Evolutionary conservation across 306 rosid genomes (phyloP).

Genomic region (Quercus bicolor): DNA sequence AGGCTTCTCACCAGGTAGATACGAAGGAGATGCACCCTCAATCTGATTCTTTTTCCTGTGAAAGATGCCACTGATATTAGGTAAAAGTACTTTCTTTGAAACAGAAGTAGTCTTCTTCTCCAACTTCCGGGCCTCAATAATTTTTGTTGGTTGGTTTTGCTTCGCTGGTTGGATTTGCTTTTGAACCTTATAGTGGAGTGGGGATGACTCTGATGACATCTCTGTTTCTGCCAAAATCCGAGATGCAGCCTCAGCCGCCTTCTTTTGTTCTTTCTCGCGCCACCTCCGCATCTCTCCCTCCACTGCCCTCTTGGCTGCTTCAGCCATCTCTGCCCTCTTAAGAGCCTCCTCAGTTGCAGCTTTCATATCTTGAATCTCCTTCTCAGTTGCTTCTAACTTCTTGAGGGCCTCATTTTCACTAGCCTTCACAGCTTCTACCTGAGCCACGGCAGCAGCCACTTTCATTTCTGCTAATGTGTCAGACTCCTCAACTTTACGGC

Average conservation of each 20-base stretch:
- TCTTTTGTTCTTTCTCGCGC: constrained; percentile 92
- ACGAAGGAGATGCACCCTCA: constrained; percentile 87
- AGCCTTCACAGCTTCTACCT: constrained; percentile 98
- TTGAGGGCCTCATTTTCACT: constrained; percentile 79
- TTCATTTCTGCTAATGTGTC: constrained; percentile 84
- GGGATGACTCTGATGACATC: constrained; percentile 55
- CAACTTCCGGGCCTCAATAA: constrained; percentile 43
- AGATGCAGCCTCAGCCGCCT: constrained; percentile 84
- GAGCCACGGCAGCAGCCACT: constrained; percentile 95
- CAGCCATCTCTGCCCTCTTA: constrained; percentile 90
- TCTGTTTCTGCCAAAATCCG: constrained; percentile 75
- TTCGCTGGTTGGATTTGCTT: constrained; percentile 43
- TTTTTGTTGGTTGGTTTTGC: constrained; percentile 44
- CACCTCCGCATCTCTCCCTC: constrained; percentile 87
- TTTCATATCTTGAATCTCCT: constrained; percentile 80
- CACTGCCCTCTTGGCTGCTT: constrained; percentile 90
- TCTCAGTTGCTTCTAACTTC: constrained; percentile 61
- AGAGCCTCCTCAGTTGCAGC: constrained; percentile 62
- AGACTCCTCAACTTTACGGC: constrained; percentile 84
- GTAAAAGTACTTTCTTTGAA: constrained; percentile 72
- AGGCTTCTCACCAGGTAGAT: constrained; percentile 79
- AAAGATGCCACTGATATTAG: constrained; percentile 73
- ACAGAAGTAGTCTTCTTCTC: constrained; percentile 58
- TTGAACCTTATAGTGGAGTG: constrained; percentile 59
- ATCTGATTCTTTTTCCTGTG: constrained; percentile 74